Base-by-base conservation (phyloP, 257 asterid genomes). In the Solanum appendiculatum region DNA sequence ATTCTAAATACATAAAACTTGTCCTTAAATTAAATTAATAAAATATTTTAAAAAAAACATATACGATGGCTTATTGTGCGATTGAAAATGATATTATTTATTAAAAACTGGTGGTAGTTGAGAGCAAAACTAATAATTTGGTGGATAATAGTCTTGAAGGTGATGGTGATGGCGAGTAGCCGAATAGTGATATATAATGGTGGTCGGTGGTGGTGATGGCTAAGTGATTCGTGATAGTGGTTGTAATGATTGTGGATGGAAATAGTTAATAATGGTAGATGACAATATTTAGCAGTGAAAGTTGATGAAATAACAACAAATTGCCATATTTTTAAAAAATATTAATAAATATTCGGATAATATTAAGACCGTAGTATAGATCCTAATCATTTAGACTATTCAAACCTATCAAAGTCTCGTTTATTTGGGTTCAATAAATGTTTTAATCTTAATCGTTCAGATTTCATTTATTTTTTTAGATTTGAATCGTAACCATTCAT, bases 31-130 rank as follows among this genome's bases (percentile, higher is more conserved):
- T 31, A 29, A 31, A 69, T 20, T 31, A 33, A 69, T 69, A 31
- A 7, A 69, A 3, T 31, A 69, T 1, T 8, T 7, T 31, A 31
- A 2, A 16, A 69, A 3, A 69, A 69, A 31, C 1, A 16, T 9
- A 33, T 4, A 70, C 18, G 7, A 1, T 15, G 0, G 1, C 33
- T 70, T 23, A 12, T 18, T 70, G 27, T 16, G 25, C 37, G 2
- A 70, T 70, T 33, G 25, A 18, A 9, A 70, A 33, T 34, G 1
- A 33, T 33, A 70, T 9, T 33, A 5, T 5, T 18, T 18, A 20
- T 33, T 33, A 37, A 1, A 18, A 18, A 18, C 1, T 18, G 0
- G 1, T 31, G 11, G 0, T 7, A 29, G 14, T 4, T 7, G 16
- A 15, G 4, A 34, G 1, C 0, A 20, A 18, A 18, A 70, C 0